Evolutionary conservation across 257 asterid genomes (phyloP), one percentile per base, ranked within the genome.

Genomic region (Rehmannia glutinosa): DNA sequence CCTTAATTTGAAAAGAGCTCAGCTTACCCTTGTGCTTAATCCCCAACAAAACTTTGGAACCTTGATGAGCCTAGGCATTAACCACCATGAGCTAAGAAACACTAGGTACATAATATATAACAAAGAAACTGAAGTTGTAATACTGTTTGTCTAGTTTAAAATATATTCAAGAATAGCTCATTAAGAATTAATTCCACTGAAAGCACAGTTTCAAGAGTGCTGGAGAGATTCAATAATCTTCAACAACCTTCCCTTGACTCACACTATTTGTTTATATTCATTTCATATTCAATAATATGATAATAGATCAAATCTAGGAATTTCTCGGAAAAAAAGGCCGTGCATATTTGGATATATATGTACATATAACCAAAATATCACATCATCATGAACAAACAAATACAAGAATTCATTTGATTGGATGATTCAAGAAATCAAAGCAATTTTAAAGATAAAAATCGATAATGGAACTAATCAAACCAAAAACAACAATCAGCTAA

Each of bases 1-100:
- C n/a, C 55, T 67, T 52, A 16, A 9, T 21, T 53, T 25, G 55
- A 12, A 56, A 21, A 39, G 43, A 33, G 32, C 6, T 27, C 49
- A 25, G n/a, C n/a, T 55, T 45, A 8, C 11, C 70, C 50, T 19
- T 5, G 16, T 19, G 51, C 32, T 27, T 13, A 21, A 27, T 12
- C 59, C 60, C 67, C 15, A 57, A 21, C 13, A 59, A 23, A 7
- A 63, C 38, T 17, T 57, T 60, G 52, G 36, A 64, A 8, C 12
- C 25, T n/a, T 50, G 13, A 50, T 25, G 64, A 46, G 11, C 42
- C 62, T 55, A 43, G 52, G 38, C 64, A 72, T 12, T 38, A 21
- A 66, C 46, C 15, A 66, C 52, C 53, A 35, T 56, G 67, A 46
- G 42, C 68, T n/a, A 73, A 65, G 56, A 13, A 23, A 28, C 38